Evolutionary conservation across 2,329 filamentous ascomycete genomes (phyloP).

Genomic region (Alternaria tenuissima): DNA sequence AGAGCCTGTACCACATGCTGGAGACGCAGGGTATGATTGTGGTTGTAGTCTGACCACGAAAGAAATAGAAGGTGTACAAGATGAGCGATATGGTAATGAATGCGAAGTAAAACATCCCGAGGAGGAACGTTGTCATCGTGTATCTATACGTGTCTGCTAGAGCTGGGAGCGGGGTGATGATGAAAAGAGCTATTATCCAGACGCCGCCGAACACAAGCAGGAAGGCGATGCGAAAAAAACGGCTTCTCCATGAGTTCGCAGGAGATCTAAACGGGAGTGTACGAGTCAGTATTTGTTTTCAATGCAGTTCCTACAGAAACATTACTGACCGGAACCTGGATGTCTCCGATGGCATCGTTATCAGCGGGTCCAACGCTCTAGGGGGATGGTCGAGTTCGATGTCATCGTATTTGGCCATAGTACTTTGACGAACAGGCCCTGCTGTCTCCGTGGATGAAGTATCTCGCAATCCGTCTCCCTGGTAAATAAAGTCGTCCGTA

Average conservation of each 20-base stretch:
- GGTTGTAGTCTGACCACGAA: conserved; percentile 16
- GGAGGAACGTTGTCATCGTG: background rate
- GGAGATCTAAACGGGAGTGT: background rate
- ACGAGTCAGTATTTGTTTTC: too few relatives aligned
- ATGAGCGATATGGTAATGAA: background rate
- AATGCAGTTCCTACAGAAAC: too few relatives aligned
- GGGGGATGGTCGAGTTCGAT: background rate
- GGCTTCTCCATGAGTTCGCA: background rate
- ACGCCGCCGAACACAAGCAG: background rate
- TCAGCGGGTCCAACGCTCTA: background rate
- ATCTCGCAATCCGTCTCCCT: background rate
- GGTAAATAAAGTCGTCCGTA: conserved; percentile 23
- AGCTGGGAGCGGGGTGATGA: background rate
- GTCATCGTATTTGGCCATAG: background rate
- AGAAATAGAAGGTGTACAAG: conserved; percentile 12
- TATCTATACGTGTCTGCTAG: background rate
- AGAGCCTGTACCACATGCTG: conserved; percentile 22
- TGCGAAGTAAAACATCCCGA: background rate
- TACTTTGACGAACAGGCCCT: too few relatives aligned
- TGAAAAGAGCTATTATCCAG: background rate
- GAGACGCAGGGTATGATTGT: conserved; percentile 22
- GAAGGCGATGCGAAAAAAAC: background rate
- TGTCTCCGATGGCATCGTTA: background rate
- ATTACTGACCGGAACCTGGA: background rate
- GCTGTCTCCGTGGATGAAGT: background rate